Base-by-base conservation (phyloP, 2,329 filamentous ascomycete species). In the Fusarium neocosmosporiellum region DNA sequence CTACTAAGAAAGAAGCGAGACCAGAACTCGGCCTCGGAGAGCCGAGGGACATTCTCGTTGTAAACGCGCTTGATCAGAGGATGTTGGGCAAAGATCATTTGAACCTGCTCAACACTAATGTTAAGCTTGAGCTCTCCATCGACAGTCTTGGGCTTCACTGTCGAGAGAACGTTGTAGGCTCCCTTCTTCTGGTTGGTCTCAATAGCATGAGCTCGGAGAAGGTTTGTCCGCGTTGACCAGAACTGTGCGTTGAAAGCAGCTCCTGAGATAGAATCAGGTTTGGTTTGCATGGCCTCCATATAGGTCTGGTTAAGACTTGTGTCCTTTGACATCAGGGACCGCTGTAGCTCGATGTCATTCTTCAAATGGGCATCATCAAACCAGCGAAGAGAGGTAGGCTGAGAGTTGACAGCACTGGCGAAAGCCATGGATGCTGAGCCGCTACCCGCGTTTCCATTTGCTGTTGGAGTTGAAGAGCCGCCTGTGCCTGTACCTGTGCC, bases 31-130 rank as follows among this genome's bases (percentile, higher is more conserved):
- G 88, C 87, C 77, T 97, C 94, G 29, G 88, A 90, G 41, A 97
- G 83, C 67, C 93, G 93, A 7, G 94, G 95, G 0, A 98, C 95
- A 73, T 95, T 94, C 79, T 98, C 95, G 79, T 98, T 94, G 82
- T 98, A 98, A 8, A 97, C 93, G 22, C 91, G 90, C 80, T 94
- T 93, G 67, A 99, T 92, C 1, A 99, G 86, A 2, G 96, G 95
- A 81, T 99, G 96, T 81, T 98, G 96, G 68, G 89, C 91, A 82
- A 99, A 95, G 61, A 99, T 96, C 79, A 97, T 90, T 78, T 95
- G 93, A 59, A 98, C 94, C 82, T 98, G 95, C 82, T 98, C 95
- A 68, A 94, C 92, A 74, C 91, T 96, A 71, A 99, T 92, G 78
- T 93, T 95, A 75, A 98, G 86, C 81, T 93, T 94, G 7, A 92